These are phyloP conservation scores for Cercophora samala DNA, from an alignment of 495 filamentous ascomycete genomes.

Conservation along the genomic window DNA sequence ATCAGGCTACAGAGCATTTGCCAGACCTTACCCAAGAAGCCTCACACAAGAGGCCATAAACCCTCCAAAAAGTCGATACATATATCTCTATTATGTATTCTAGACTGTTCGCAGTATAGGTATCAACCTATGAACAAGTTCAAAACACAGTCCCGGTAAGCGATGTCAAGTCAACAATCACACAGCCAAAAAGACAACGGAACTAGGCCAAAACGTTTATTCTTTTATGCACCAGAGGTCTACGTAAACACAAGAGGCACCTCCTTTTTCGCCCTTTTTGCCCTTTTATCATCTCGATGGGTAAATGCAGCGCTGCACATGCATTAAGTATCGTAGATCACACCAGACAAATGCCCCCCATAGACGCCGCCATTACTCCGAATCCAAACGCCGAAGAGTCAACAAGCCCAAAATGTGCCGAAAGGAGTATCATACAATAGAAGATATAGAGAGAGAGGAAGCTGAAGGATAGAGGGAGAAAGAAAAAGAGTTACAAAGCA, in stretches of 20 bases:
- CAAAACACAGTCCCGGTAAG: background rate
- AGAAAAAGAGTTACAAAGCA: conserved; percentile 14
- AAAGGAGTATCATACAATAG: conserved; percentile 40
- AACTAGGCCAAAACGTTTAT: conserved; percentile 3
- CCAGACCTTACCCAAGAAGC: too few relatives aligned
- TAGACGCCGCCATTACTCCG: conserved; percentile 31
- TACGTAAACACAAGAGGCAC: conserved; percentile 3
- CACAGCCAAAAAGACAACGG: background rate
- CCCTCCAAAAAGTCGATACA: too few relatives aligned
- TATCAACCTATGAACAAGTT: too few relatives aligned
- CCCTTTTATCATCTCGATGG: conserved; percentile 22
- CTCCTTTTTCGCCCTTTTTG: conserved; percentile 11
- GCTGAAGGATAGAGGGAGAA: conserved; percentile 19
- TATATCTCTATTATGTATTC: too few relatives aligned
- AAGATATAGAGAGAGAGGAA: conserved; percentile 11
- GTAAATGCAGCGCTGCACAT: conserved; percentile 21
- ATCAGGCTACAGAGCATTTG: too few relatives aligned
- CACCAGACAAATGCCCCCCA: conserved; percentile 22
- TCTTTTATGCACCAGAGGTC: conserved; percentile 11
- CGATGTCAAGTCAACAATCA: background rate
- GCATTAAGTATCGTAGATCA: conserved; percentile 20
- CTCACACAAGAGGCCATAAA: too few relatives aligned
- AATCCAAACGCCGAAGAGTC: conserved; percentile 32
- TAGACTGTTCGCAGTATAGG: too few relatives aligned
- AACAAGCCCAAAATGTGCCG: conserved; percentile 25